phyloP scores from a whole-genome alignment of 2,329 filamentous ascomycete species.

The Arthrocladium fulminans region DNA sequence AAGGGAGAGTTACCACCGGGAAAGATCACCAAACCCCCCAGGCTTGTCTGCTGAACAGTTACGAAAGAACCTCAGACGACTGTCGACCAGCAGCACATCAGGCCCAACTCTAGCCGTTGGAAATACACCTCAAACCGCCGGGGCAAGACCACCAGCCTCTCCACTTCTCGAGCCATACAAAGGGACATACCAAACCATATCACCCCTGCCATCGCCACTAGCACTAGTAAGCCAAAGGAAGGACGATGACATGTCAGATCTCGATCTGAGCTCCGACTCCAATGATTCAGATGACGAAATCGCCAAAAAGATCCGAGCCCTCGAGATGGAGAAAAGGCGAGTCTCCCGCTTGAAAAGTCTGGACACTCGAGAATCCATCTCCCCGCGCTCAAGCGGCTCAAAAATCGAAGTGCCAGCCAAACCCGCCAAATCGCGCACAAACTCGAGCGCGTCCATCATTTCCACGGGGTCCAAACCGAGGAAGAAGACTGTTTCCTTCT shows the following conservation, averaged over 20 bases:
- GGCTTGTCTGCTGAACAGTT: slow-evolving; percentile 17
- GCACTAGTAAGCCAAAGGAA: slow-evolving; percentile 50
- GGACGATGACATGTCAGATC: slow-evolving; percentile 45
- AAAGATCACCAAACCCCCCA: slow-evolving; percentile 18
- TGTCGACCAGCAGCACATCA: slow-evolving; percentile 23
- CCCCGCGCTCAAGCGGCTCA: slow-evolving; percentile 8
- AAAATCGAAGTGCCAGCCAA: neutral
- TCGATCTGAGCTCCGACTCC: slow-evolving; percentile 24
- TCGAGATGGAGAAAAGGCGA: slow-evolving; percentile 26
- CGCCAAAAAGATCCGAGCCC: slow-evolving; percentile 26
- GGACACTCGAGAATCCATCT: slow-evolving; percentile 10
- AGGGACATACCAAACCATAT: slow-evolving; percentile 88
- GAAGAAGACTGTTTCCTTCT: slow-evolving; percentile 59
- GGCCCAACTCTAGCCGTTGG: slow-evolving; percentile 30
- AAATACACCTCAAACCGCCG: slow-evolving; percentile 26
- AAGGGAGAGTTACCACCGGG: slow-evolving; percentile 16
- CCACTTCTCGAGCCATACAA: slow-evolving; percentile 86
- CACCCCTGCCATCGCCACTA: slow-evolving; percentile 80
- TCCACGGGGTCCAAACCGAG: neutral
- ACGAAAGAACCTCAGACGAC: slow-evolving; percentile 20
- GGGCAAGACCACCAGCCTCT: slow-evolving; percentile 57
- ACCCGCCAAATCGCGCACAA: neutral
- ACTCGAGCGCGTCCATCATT: slow-evolving; percentile 6
- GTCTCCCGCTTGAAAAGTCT: neutral
- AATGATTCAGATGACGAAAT: slow-evolving; percentile 37